Conservation (phyloP, 148 eudicot genomes). For the Linanthus parryae region DNA sequence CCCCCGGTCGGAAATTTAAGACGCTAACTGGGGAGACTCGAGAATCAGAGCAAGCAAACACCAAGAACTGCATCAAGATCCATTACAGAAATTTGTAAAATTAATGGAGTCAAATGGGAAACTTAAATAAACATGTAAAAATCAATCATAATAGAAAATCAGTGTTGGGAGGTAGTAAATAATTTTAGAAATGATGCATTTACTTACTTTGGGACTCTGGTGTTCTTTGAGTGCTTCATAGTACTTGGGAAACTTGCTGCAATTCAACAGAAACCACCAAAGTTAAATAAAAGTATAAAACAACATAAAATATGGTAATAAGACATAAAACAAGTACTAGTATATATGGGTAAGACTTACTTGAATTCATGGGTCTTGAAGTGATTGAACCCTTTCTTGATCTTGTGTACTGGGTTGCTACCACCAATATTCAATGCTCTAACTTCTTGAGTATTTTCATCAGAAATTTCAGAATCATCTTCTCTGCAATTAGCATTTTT, state of each 20-base stretch:
- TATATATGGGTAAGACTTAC: background rate
- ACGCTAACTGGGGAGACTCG: constrained; percentile 30
- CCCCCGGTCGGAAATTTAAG: constrained; percentile 24
- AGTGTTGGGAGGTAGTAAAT: background rate
- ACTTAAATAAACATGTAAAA: background rate
- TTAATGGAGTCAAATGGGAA: background rate
- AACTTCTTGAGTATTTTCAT: too few relatives aligned
- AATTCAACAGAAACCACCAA: background rate
- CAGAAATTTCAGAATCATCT: too few relatives aligned
- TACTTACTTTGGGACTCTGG: constrained; percentile 11
- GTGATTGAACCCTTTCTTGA: background rate
- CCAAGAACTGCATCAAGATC: constrained; percentile 24
- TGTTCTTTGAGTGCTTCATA: constrained; percentile 1
- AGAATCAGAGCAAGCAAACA: constrained; percentile 39
- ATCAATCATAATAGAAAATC: background rate
- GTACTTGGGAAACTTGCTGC: constrained; percentile 5
- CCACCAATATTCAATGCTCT: too few relatives aligned
- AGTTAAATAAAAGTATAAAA: background rate
- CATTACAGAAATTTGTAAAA: background rate
- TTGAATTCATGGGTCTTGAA: constrained; percentile 14
- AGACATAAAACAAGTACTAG: background rate
- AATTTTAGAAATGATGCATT: background rate
- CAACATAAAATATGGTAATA: background rate
- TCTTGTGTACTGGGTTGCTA: constrained; percentile 1
- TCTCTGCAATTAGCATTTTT: too few relatives aligned